Evolutionary conservation across 495 filamentous ascomycete species (phyloP).

Genomic region (Aspergillus bertholletiae): DNA sequence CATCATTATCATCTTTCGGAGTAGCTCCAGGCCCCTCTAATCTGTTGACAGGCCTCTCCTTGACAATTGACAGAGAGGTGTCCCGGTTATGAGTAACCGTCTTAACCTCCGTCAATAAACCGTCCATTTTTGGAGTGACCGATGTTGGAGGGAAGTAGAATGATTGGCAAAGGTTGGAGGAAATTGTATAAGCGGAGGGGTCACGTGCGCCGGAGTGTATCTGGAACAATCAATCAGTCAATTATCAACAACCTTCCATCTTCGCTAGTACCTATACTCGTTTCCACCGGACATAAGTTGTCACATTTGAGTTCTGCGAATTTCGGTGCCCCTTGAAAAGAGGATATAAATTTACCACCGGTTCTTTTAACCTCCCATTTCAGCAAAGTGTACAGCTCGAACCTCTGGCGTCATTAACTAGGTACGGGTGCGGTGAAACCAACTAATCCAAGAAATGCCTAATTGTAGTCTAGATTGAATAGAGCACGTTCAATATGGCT

Average conservation of each 20-base stretch:
- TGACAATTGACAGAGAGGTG: constrained; percentile 15
- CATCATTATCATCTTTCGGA: constrained; percentile 10
- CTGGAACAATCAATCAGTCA: not conserved
- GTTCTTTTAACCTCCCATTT: not conserved
- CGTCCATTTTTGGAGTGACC: constrained; percentile 31
- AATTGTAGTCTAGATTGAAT: not conserved
- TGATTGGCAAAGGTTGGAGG: constrained; percentile 10
- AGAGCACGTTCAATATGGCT: constrained; percentile 11
- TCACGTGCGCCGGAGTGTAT: constrained; percentile 28
- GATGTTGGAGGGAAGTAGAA: constrained; percentile 1
- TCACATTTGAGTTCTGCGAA: not conserved
- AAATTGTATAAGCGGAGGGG: constrained; percentile 27
- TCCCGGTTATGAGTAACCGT: constrained; percentile 27
- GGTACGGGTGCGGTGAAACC: not conserved
- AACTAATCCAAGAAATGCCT: not conserved
- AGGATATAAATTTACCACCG: not conserved
- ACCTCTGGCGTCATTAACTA: not conserved
- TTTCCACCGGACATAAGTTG: not conserved
- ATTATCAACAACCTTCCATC: not conserved
- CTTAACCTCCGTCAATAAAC: constrained; percentile 39
- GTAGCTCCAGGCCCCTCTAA: constrained; percentile 10
- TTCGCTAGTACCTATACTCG: not conserved
- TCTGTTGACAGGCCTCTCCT: constrained; percentile 7
- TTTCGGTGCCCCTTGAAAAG: not conserved
- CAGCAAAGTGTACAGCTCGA: not conserved